A percentile compares a stretch with the other conserved stretches of the same genome.
Conservation (phyloP, 2,329 filamentous ascomycete species). For the Huntiella moniliformis region DNA sequence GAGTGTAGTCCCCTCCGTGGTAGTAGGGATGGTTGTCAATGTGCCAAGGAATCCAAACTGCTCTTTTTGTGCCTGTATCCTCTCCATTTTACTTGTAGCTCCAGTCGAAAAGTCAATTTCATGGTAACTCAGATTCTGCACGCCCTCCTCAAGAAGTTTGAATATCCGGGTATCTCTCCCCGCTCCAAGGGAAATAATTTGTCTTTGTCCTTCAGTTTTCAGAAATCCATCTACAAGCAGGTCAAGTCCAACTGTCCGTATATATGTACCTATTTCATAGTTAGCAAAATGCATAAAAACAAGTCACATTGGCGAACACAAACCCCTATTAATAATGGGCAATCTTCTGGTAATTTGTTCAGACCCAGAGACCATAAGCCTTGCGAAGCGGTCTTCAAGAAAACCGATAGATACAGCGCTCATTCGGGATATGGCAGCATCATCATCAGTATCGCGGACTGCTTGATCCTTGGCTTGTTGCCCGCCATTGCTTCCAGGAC, state of each 20-base stretch:
- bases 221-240: slow-evolving; percentile 57
- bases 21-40: too few relatives aligned
- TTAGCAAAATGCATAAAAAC: background rate
- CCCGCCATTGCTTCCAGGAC: slow-evolving; percentile 18
- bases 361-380: slow-evolving; percentile 39
- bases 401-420: slow-evolving; percentile 80
- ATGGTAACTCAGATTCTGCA: slow-evolving; percentile 50
- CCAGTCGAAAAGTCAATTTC: slow-evolving; percentile 78
- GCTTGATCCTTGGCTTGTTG: slow-evolving; percentile 42
- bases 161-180: slow-evolving; percentile 86
- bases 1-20: background rate
- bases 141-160: slow-evolving; percentile 39
- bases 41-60: too few relatives aligned
- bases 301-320: background rate
- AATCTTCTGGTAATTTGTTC: slow-evolving; percentile 41
- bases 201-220: slow-evolving; percentile 28
- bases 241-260: slow-evolving; percentile 71
- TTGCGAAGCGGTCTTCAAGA: slow-evolving; percentile 62
- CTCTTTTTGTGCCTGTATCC: too few relatives aligned
- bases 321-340: slow-evolving; percentile 89
- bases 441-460: slow-evolving; percentile 77
- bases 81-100: slow-evolving; percentile 10
- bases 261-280: slow-evolving; percentile 56
- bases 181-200: slow-evolving; percentile 83
- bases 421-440: slow-evolving; percentile 73